Percentiles rank a stretch among this genome's conserved stretches.
These are phyloP conservation scores for Arachis monticola DNA, from an alignment of 331 rosid species.

Conservation along the genomic window DNA sequence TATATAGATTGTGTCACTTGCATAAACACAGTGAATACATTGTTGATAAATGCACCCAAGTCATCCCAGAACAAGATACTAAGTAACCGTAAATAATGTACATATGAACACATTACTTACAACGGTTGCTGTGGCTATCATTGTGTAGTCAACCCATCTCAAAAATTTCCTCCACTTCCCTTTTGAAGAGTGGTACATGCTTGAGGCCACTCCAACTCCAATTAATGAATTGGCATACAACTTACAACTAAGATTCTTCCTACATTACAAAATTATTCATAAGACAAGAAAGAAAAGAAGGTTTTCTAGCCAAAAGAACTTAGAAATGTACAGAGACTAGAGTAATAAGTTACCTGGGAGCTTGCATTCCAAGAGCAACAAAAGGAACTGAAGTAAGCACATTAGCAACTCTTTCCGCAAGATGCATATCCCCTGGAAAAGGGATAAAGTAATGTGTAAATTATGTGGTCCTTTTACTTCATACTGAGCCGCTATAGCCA, in stretches of 20 bases:
- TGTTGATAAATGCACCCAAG: neutral
- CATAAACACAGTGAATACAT: neutral
- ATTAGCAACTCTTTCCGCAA: conserved; percentile 77
- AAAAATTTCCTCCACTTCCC: conserved; percentile 71
- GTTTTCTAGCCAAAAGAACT: conserved; percentile 13
- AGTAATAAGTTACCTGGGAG: conserved; percentile 72
- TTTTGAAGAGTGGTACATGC: conserved; percentile 85
- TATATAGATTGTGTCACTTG: no score
- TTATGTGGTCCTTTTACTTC: neutral
- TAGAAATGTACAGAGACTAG: conserved; percentile 22
- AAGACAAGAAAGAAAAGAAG: conserved; percentile 9
- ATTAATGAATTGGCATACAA: conserved; percentile 92
- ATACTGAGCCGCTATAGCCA: neutral
- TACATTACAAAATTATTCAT: conserved; percentile 44
- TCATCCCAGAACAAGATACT: conserved; percentile 13
- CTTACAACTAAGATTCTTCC: conserved; percentile 76
- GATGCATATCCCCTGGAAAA: conserved; percentile 68
- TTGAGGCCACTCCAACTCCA: conserved; percentile 97
- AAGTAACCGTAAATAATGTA: conserved; percentile 7
- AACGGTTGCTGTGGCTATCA: conserved; percentile 92
- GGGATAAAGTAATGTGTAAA: conserved; percentile 11
- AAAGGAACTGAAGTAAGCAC: conserved; percentile 93
- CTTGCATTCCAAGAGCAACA: conserved; percentile 74
- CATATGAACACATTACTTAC: conserved; percentile 55
- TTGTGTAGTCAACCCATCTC: conserved; percentile 97